Percentiles rank a stretch among this genome's conserved stretches.
Evolutionary conservation across 2,329 filamentous ascomycete genomes (phyloP).

Genomic region (Triangularia setosa): DNA sequence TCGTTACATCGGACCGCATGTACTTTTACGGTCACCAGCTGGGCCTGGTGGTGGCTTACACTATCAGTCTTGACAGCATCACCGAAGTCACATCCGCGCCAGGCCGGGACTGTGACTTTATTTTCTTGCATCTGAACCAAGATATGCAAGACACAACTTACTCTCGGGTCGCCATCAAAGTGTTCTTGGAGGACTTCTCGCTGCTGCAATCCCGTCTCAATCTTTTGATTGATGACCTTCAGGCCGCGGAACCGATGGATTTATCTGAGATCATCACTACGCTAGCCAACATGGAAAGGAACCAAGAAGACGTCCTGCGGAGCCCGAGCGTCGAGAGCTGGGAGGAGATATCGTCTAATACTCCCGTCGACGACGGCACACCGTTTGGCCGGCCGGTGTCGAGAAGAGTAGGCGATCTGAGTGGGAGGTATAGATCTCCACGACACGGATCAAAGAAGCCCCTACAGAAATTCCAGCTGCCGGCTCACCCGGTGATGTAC

Average conservation of each 20-base stretch:
- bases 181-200: slow-evolving; percentile 82
- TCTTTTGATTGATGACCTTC: slow-evolving; percentile 75
- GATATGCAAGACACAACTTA: slow-evolving; percentile 60
- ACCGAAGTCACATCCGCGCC: slow-evolving; percentile 86
- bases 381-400: slow-evolving; percentile 37
- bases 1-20: slow-evolving; percentile 80
- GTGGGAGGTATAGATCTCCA: slow-evolving; percentile 33
- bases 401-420: slow-evolving; percentile 34
- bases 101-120: slow-evolving; percentile 87
- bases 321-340: slow-evolving; percentile 83
- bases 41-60: slow-evolving; percentile 81
- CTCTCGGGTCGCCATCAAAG: slow-evolving; percentile 80
- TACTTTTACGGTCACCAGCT: slow-evolving; percentile 97
- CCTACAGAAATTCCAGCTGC: slow-evolving; percentile 73
- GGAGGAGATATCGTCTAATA: slow-evolving; percentile 70
- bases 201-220: slow-evolving; percentile 82
- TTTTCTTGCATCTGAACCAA: slow-evolving; percentile 74
- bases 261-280: slow-evolving; percentile 67
- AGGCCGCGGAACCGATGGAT: slow-evolving; percentile 64
- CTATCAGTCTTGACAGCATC: slow-evolving; percentile 70
- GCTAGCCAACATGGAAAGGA: slow-evolving; percentile 70
- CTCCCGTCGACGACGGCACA: slow-evolving; percentile 57
- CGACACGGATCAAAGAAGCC: slow-evolving; percentile 35
- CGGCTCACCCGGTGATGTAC: slow-evolving; percentile 75
- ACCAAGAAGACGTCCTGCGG: slow-evolving; percentile 49